Evolutionary conservation across 2,329 filamentous ascomycete genomes (phyloP).

Genomic region (Trichophaea hybrida): DNA sequence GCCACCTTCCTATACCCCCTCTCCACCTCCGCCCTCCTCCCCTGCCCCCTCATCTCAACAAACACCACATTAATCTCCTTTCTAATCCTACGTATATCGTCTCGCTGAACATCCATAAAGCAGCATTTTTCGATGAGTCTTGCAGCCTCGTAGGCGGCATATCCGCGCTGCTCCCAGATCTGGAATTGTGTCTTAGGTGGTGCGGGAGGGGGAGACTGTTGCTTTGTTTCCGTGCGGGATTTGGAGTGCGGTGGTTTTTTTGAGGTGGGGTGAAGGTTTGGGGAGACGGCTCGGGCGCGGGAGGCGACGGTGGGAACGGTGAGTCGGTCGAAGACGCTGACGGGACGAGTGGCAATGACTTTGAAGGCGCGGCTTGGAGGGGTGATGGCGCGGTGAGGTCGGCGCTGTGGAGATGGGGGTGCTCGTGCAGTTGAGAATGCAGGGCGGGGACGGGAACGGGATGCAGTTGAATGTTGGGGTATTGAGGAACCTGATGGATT

Average conservation of each 20-base stretch:
- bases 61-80: background rate
- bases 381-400: background rate
- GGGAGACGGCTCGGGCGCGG: background rate
- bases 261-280: background rate
- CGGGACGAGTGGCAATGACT: background rate
- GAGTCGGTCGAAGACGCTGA: constrained; percentile 2
- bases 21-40: background rate
- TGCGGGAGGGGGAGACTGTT: background rate
- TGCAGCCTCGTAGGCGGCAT: background rate
- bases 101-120: background rate
- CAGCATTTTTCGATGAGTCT: background rate
- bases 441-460: background rate
- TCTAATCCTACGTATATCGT: background rate
- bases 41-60: background rate
- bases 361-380: background rate
- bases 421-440: background rate
- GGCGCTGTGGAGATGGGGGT: background rate
- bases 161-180: background rate
- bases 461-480: background rate
- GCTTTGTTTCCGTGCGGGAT: background rate
- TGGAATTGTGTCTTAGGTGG: background rate
- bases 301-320: background rate
- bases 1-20: background rate
- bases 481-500: background rate
- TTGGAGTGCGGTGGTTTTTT: background rate